These are phyloP conservation scores for Pythium myriotylum DNA, from an alignment of 352 stramenopile genomes.

Conservation along the genomic window DNA sequence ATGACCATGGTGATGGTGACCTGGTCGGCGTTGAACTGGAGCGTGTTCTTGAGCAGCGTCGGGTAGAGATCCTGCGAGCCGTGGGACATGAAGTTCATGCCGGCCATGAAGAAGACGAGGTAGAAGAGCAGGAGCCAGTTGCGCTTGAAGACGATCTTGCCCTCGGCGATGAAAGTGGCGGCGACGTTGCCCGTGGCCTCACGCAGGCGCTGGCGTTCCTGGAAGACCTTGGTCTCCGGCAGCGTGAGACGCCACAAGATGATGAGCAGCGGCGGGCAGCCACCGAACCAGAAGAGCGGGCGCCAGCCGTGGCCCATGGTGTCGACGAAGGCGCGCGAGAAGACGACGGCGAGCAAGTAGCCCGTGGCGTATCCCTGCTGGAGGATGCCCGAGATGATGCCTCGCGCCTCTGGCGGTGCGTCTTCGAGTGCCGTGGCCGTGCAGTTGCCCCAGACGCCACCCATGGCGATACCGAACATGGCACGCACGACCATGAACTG, in stretches of 20 bases:
- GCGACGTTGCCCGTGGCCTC: constrained; percentile 34
- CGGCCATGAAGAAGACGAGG: constrained; percentile 50
- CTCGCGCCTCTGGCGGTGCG: constrained; percentile 33
- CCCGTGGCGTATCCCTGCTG: constrained; percentile 52
- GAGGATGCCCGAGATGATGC: constrained; percentile 51
- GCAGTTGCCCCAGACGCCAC: constrained; percentile 45
- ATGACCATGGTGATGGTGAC: constrained; percentile 52
- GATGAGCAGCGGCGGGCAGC: constrained; percentile 19
- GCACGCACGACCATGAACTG: too few species aligned
- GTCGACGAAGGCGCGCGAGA: too few species aligned
- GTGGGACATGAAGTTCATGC: too few species aligned
- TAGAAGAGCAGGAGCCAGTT: constrained; percentile 48
- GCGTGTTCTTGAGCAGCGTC: constrained; percentile 53
- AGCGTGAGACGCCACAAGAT: constrained; percentile 36
- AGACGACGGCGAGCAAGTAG: constrained; percentile 42
- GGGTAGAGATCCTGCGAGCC: constrained; percentile 52
- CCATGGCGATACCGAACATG: too few species aligned
- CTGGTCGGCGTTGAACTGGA: constrained; percentile 45
- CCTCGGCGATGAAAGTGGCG: constrained; percentile 42
- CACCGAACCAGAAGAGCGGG: too few species aligned
- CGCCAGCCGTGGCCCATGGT: too few species aligned
- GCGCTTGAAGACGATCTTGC: constrained; percentile 41
- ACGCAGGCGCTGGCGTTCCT: constrained; percentile 8
- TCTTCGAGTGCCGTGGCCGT: constrained; percentile 45
- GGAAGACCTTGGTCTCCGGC: constrained; percentile 19